Base-by-base conservation (phyloP, 1,284 basidiomycete genomes). In the Somion occarium region DNA sequence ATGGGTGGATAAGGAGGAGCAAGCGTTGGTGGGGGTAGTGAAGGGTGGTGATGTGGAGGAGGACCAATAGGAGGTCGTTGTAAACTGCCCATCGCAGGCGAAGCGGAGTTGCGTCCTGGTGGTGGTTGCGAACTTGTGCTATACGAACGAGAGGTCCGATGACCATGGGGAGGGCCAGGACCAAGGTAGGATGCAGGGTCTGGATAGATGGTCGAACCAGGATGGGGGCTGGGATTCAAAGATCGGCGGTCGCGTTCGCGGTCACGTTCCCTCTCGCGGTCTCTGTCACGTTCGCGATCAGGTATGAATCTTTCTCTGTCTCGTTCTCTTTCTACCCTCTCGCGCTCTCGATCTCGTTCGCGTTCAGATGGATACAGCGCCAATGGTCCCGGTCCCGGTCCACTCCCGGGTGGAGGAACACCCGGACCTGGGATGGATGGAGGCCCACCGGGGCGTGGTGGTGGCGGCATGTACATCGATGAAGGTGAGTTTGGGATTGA, bases 21-120 rank as follows among this genome's bases (percentile, higher is more conserved):
- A 7, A 34, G 7, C 30, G 30, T 7, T 7, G 30, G 30, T 18
- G 45, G 19, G 25, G 45, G 45, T 19, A 26, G 24, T 27, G 45
- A 26, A 27, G 30, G 22, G 24, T n/a, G n/a, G 19, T 12, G 5
- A 45, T 20, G 44, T 37, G 64, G 61, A 15, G 7, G 30, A 34
- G 30, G 15, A 7, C 7, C 7, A 7, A 15, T 7, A 34, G 30
- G 30, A 7, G 30, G 30, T 3, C 61, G 59, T 50, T 63, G 64
- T 24, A 69, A 53, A 46, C 65, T 64, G 4, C 61, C 64, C 68
- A 68, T n/a, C 57, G 59, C 24, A 58, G 60, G 2, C 56, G 61
- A n/a, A 60, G 56, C 12, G 52, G 55, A 25, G 56, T 53, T 38
- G 49, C 38, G 34, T 54, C 55, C 44, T 53, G 60, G n/a, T 50